Percentiles rank a stretch among this genome's conserved stretches.
Evolutionary conservation across 371 early-diverging fungal genomes (phyloP).

Genomic region (Actinomucor elegans): DNA sequence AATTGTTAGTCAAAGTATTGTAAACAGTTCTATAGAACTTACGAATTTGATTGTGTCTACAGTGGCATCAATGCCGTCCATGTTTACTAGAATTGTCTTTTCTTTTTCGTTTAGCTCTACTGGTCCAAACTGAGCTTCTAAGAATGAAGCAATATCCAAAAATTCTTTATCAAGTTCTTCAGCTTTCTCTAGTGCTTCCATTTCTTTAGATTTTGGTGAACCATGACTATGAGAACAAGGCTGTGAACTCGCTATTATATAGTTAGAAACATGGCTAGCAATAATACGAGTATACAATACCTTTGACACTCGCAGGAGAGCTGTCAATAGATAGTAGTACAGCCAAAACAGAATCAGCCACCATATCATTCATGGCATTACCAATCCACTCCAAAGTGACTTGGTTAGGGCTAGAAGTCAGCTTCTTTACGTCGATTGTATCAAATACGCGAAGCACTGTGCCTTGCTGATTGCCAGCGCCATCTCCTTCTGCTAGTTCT

Average conservation of each 20-base stretch:
- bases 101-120: slow-evolving; percentile 41
- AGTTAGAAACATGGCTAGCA: no score
- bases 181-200: slow-evolving; percentile 11
- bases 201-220: slow-evolving; percentile 10
- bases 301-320: slow-evolving; percentile 92
- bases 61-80: slow-evolving; percentile 47
- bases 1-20: neutral
- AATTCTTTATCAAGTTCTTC: slow-evolving; percentile 34
- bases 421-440: slow-evolving; percentile 69
- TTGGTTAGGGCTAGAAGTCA: slow-evolving; percentile 49
- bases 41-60: slow-evolving; percentile 50
- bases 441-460: slow-evolving; percentile 70
- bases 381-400: slow-evolving; percentile 91
- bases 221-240: slow-evolving; percentile 38
- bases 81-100: slow-evolving; percentile 34
- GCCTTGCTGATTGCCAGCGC: slow-evolving; percentile 28
- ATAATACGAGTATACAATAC: slow-evolving; percentile 10
- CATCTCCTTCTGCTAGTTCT: slow-evolving; percentile 21
- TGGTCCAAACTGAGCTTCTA: slow-evolving; percentile 47
- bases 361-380: slow-evolving; percentile 90
- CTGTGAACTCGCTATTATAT: slow-evolving; percentile 35
- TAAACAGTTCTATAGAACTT: slow-evolving; percentile 22
- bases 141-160: slow-evolving; percentile 31
- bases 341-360: slow-evolving; percentile 92
- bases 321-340: slow-evolving; percentile 84